phyloP scores from a whole-genome alignment of 768 basidiomycete species.

The Phaffia australis region DNA sequence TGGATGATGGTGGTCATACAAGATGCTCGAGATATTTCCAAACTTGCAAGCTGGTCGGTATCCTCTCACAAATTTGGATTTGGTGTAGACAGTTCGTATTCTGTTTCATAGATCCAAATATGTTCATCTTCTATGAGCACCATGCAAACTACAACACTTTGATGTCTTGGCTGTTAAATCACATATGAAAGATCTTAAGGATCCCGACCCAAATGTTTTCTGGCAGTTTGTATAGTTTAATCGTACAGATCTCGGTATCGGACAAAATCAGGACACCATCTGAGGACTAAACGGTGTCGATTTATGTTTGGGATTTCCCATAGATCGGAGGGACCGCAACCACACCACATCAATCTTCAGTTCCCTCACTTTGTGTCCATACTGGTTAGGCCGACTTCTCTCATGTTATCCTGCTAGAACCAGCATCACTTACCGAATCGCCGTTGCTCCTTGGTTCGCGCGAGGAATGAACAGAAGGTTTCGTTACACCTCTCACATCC shows the following conservation, averaged over 20 bases:
- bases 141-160: no score
- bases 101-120: no score
- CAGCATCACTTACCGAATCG: background rate
- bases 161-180: no score
- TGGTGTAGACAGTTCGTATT: conserved; percentile 58
- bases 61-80: conserved; percentile 95
- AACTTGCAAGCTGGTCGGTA: conserved; percentile 86
- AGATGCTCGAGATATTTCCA: conserved; percentile 47
- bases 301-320: background rate
- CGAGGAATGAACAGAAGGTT: conserved; percentile 53
- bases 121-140: no score
- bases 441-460: background rate
- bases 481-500: conserved; percentile 56
- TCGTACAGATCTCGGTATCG: background rate
- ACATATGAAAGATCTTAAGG: conserved; percentile 48
- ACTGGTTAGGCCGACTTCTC: conserved; percentile 48
- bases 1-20: no score
- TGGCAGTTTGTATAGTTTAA: conserved; percentile 69
- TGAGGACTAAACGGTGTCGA: background rate
- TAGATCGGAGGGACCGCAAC: conserved; percentile 79
- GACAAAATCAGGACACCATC: background rate
- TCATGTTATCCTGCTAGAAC: background rate
- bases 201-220: conserved; percentile 81
- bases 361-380: conserved; percentile 83
- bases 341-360: conserved; percentile 87